Conservation (phyloP, 306 rosid species). For the Hippophae rhamnoides region DNA sequence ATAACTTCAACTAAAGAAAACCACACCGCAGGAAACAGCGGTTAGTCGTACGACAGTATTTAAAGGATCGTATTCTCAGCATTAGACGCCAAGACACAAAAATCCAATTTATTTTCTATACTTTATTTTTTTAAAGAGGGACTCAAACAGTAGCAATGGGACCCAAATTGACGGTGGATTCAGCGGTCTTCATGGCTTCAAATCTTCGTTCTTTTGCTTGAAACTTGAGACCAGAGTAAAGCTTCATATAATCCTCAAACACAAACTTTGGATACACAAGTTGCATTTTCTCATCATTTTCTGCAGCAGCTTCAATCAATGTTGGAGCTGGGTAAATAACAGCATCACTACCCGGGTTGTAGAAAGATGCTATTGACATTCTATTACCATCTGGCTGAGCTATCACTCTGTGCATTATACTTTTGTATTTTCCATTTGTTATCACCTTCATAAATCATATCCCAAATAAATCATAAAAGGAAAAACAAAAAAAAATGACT, state of each 20-base stretch:
- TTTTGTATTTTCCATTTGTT: slow-evolving; percentile 87
- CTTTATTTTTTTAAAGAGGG: background rate
- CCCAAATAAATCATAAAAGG: background rate
- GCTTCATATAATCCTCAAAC: slow-evolving; percentile 95
- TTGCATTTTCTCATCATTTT: slow-evolving; percentile 17
- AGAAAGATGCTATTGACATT: slow-evolving; percentile 92
- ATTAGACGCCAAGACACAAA: too few relatives aligned
- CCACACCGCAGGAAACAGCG: too few relatives aligned
- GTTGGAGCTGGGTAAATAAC: slow-evolving; percentile 70
- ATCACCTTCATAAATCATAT: slow-evolving; percentile 38
- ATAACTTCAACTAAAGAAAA: too few relatives aligned
- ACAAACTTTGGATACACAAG: slow-evolving; percentile 69
- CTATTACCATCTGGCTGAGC: slow-evolving; percentile 67
- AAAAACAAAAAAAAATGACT: background rate
- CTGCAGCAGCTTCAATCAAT: slow-evolving; percentile 44
- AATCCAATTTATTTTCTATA: too few relatives aligned
- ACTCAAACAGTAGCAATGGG: slow-evolving; percentile 55
- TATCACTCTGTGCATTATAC: slow-evolving; percentile 72
- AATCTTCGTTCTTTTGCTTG: slow-evolving; percentile 96
- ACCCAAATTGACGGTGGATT: slow-evolving; percentile 30
- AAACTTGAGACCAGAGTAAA: slow-evolving; percentile 70
- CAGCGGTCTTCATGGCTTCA: slow-evolving; percentile 79
- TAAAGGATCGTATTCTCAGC: too few relatives aligned
- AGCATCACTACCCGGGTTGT: slow-evolving; percentile 87
- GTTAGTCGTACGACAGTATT: too few relatives aligned